Conservation (phyloP, 192 early-diverging fungal genomes). For the Paraglomus occultum region DNA sequence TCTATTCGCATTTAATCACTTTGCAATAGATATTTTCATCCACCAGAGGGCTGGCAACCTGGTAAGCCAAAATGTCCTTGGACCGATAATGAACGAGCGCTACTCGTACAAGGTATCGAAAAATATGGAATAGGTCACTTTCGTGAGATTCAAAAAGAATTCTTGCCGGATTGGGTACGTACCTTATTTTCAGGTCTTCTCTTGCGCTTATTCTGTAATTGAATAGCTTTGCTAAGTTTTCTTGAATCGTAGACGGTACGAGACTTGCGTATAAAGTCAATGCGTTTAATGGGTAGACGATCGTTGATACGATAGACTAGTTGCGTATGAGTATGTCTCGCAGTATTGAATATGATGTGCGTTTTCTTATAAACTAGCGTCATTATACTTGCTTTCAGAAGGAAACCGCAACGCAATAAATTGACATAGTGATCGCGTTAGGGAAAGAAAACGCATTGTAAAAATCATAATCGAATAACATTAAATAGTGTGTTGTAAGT, state of each 20-base stretch:
- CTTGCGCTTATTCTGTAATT: background rate
- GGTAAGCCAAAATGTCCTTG: constrained; percentile 68
- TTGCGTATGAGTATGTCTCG: too few relatives aligned
- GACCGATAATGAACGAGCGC: constrained; percentile 74
- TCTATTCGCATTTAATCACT: background rate
- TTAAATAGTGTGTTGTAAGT: too few relatives aligned
- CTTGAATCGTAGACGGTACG: constrained; percentile 52
- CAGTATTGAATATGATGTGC: too few relatives aligned
- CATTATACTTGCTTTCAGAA: too few relatives aligned
- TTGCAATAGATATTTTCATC: constrained; percentile 64
- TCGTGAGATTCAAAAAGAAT: constrained; percentile 75
- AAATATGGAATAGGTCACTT: constrained; percentile 87
- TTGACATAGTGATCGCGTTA: too few relatives aligned
- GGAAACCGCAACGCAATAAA: too few relatives aligned
- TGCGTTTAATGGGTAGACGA: constrained; percentile 81
- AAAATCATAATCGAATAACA: too few relatives aligned
- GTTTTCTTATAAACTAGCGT: too few relatives aligned
- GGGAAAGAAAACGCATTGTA: too few relatives aligned
- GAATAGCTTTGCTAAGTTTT: background rate
- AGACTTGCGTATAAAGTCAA: constrained; percentile 83
- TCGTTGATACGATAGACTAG: too few relatives aligned
- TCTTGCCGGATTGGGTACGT: constrained; percentile 75
- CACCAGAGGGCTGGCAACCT: constrained; percentile 61
- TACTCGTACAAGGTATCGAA: constrained; percentile 78
- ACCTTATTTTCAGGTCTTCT: background rate